Base-by-base conservation (phyloP, 805 yeast genomes). In the Wickerhamomyces strasburgensis region DNA sequence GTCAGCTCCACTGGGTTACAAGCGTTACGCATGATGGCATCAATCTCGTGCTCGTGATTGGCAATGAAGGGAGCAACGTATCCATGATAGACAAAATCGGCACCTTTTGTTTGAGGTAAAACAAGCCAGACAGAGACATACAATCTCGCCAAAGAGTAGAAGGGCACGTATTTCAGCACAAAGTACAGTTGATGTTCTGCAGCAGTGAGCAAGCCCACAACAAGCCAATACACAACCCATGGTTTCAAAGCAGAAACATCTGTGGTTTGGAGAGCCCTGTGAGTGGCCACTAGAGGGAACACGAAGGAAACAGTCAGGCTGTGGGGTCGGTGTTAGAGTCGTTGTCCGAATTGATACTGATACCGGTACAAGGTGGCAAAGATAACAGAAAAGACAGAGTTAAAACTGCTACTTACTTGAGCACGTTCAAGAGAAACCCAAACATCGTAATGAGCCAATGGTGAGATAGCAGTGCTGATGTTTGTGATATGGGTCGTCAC, bases 151-250 rank as follows among this genome's bases (percentile, higher is more conserved):
- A 81, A 49, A 4, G 72, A 56, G 48, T 70, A 75, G 33, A 83
- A 70, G 2, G 93, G 90, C 14, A 81, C 42, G 27, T 70, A 44
- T 23, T 60, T 52, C 28, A 68, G 51, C n/a, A 84, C 35, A 15
- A 73, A 62, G 8, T 70, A 58, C 14, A 74, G 46, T 23, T 62
- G 53, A 30, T 70, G 63, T 39, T 70, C 73, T 10, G 61, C 46
- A 2, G 61, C 57, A 7, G 64, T 47, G 29, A 68, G 55, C 6
- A 64, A 44, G 5, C 80, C 70, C 36, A 70, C 58, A 1, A 82
- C 77, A 10, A 81, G 65, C 95, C 95, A 86, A 58, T 83, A 79
- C 39, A 68, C 61, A 25, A 72, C 58, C 74, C 80, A 72, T 9
- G 72, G 65, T 31, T 37, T 42, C 39, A 39, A 37, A 5, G 19